Percentiles rank a stretch among this genome's conserved stretches.
These are phyloP conservation scores for Cyphellophora europaea DNA, from an alignment of 2,329 filamentous ascomycete species.

Conservation along the genomic window DNA sequence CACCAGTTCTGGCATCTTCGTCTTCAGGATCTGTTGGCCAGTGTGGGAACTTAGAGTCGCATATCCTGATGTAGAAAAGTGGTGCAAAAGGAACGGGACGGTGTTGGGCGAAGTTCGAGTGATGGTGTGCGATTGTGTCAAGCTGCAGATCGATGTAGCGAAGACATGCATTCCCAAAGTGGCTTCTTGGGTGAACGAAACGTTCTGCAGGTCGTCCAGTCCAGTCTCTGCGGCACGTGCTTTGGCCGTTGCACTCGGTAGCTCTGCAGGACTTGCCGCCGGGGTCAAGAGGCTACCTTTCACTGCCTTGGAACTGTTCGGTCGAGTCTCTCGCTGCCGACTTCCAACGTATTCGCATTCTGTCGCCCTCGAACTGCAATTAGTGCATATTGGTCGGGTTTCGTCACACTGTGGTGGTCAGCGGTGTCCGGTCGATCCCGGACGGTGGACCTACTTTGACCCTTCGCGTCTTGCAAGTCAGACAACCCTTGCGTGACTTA, in stretches of 20 bases:
- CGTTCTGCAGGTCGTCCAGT: neutral
- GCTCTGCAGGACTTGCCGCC: neutral
- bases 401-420: neutral
- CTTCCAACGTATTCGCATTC: neutral
- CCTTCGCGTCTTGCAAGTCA: neutral
- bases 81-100: neutral
- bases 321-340: neutral
- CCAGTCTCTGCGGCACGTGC: neutral
- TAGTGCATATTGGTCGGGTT: neutral
- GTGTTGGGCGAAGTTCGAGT: neutral
- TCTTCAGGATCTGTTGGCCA: neutral
- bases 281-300: neutral
- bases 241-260: neutral
- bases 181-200: neutral
- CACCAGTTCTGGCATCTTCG: constrained; percentile 1
- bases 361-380: neutral
- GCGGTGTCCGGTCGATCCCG: neutral
- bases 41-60: neutral
- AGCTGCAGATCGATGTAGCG: neutral
- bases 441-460: neutral
- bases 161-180: neutral
- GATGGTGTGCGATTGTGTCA: neutral
- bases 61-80: neutral
- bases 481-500: neutral
- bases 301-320: neutral